Base-by-base conservation (phyloP, 495 filamentous ascomycete genomes). In the Neurospora sp. region DNA sequence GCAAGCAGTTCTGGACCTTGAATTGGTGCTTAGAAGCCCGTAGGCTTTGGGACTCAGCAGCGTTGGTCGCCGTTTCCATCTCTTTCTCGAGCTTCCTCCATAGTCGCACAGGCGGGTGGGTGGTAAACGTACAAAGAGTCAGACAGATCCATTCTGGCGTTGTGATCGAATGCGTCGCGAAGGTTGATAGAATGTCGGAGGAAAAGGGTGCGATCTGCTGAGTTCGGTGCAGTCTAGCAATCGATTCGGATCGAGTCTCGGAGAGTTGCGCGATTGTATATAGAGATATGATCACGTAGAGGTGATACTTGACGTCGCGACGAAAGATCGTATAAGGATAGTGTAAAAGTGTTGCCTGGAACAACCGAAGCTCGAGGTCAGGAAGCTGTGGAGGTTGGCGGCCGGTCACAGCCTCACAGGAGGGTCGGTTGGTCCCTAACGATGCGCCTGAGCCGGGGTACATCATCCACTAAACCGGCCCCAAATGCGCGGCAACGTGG, bases 121-220 rank as follows among this genome's bases (percentile, higher is more conserved):
- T 8, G 2, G n/a, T 39, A 42, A 48, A 83, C 83, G 73, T 78
- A 85, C 83, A 85, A 85, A 69, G 80, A 81, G 78, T 85, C 82
- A 48, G 83, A 85, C 76, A 83, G 82, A 70, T 85, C 83, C 83
- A 85, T 85, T 6, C 73, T 78, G 77, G 69, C 17, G 43, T 36
- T 69, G 71, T 69, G 28, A 13, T 34, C 54, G 54, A 66, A 66
- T 66, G 28, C 54, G 54, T 34, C 54, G 54, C 54, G 34, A 36
- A 9, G 54, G 54, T 72, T 37, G 42, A 19, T 72, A 31, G 15
- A 72, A 15, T 24, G 71, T n/a, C 6, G 31, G 31, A n/a, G 39
- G 40, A 9, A 37, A 72, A 10, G 15, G 39, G 15, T 45, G n/a
- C 70, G 39, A 71, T 31, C 36, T 13, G 17, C 31, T 5, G 42